Base-by-base conservation (phyloP, 2,329 filamentous ascomycete species). In the Aspergillus sp. region DNA sequence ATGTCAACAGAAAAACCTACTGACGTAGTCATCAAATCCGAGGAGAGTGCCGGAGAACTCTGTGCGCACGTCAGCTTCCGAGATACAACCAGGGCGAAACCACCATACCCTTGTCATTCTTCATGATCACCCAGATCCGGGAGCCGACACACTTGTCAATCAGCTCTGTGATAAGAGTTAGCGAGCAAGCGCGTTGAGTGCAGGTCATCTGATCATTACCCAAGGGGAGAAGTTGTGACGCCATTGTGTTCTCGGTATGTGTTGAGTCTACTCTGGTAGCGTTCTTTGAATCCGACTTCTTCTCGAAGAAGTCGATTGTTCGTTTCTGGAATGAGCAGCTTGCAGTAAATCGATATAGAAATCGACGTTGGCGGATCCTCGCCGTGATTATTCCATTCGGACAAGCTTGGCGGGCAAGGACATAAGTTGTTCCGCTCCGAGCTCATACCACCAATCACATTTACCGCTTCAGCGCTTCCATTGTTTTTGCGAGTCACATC, bases 121-220 rank as follows among this genome's bases (percentile, higher is more conserved):
- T 99, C 94, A 99, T 99, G 65, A 99, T 85, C 58, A 99, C 92
- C 92, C 93, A 96, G 73, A 99, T 97, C 65, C 88, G 88, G 50
- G 92, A 97, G 56, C 94, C 94, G 60, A 99, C 92, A 71, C 94
- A 99, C 76, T 96, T 96, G 79, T 99, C 94, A 73, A 99, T 97
- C 70, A 99, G 85, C 76, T 99, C 94, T 96, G 67, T 58, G 49
- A 33, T 49, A 36, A 3, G 52, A 43, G 56, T 69, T 59, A 69
- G 63, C 50, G 49, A 45, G 30, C 22, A 22, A 19, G n/a, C 19
- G 11, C 35, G 48, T 46, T 40, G 38, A 46, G 47, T 40, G 45
- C 24, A 52, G 53, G 26, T 40, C 22, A 55, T 53, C 36, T 11
- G 49, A 47, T 19, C 45, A 73, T 63, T 72, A 88, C 86, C 86